phyloP scores from a whole-genome alignment of 2,329 filamentous ascomycete species.

The Diplodia intermedia region DNA sequence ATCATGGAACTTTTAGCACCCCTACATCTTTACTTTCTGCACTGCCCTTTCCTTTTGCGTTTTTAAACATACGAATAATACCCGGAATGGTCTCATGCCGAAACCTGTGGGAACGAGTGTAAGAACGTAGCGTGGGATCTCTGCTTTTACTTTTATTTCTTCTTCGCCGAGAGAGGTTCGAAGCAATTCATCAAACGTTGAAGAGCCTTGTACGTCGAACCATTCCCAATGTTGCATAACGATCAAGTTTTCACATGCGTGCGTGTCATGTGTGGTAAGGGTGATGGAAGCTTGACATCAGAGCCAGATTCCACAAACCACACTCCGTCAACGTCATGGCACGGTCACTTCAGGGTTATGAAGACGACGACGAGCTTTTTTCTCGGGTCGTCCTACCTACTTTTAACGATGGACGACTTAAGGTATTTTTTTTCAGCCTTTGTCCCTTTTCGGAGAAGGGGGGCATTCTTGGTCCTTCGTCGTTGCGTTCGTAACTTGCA shows the following conservation, averaged over 20 bases:
- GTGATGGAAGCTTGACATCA: no score
- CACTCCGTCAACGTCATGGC: not conserved
- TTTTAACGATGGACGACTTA: not conserved
- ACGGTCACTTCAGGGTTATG: not conserved
- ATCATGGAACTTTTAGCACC: conserved; percentile 18
- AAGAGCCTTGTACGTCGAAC: conserved; percentile 17
- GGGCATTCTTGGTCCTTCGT: not conserved
- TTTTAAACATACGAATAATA: conserved; percentile 33
- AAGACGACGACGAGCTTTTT: not conserved
- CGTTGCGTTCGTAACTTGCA: not conserved
- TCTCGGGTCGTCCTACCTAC: not conserved
- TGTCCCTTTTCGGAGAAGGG: not conserved
- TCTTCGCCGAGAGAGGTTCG: conserved; percentile 25
- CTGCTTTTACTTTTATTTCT: conserved; percentile 19
- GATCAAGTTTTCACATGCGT: not conserved
- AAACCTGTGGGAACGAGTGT: conserved; percentile 30
- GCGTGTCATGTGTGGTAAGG: not conserved
- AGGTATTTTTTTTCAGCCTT: not conserved
- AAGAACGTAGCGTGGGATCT: conserved; percentile 30
- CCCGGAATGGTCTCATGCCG: conserved; percentile 31
- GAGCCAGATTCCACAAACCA: not conserved
- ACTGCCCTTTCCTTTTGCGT: conserved; percentile 4
- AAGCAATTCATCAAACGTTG: conserved; percentile 30
- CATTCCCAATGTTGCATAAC: not conserved
- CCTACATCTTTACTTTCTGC: conserved; percentile 25